phyloP scores from a whole-genome alignment of 202 grass and related monocot genomes.

The Panicum virgatum region DNA sequence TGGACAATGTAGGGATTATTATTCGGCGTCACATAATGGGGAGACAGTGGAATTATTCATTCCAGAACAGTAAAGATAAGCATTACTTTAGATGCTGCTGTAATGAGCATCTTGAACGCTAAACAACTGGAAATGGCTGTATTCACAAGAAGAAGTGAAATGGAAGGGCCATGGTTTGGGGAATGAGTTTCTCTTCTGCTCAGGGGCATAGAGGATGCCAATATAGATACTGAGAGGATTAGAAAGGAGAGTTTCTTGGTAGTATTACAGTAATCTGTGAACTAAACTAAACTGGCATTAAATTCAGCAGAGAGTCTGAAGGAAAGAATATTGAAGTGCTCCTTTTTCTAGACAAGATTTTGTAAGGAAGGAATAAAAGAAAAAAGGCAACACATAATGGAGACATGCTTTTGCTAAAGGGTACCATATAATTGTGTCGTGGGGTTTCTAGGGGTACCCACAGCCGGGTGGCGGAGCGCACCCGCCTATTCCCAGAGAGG shows the following conservation, averaged over 20 bases:
- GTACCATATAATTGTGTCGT: neutral
- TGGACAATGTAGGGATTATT: too few relatives aligned
- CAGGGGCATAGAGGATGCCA: neutral
- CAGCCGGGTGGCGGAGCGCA: too few relatives aligned
- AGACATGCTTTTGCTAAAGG: constrained; percentile 5
- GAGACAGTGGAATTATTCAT: neutral
- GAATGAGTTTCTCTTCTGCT: neutral
- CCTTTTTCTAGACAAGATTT: neutral
- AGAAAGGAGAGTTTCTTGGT: neutral
- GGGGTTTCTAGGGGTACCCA: too few relatives aligned
- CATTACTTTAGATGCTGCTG: neutral
- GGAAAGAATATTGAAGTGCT: neutral
- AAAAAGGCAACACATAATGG: neutral
- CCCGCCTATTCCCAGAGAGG: too few relatives aligned
- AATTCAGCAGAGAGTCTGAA: neutral
- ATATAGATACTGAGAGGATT: neutral
- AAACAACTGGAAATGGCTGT: neutral
- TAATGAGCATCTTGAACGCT: neutral
- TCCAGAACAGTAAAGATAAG: neutral
- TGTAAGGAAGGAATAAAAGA: constrained; percentile 42
- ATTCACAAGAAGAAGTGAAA: neutral
- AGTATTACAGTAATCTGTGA: neutral
- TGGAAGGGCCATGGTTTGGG: neutral
- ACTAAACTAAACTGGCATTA: neutral
- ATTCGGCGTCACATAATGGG: too few relatives aligned